Evolutionary conservation across 2,329 filamentous ascomycete species (phyloP), one percentile per base, ranked within the genome.

Genomic region (Hirsutella rhossiliensis): DNA sequence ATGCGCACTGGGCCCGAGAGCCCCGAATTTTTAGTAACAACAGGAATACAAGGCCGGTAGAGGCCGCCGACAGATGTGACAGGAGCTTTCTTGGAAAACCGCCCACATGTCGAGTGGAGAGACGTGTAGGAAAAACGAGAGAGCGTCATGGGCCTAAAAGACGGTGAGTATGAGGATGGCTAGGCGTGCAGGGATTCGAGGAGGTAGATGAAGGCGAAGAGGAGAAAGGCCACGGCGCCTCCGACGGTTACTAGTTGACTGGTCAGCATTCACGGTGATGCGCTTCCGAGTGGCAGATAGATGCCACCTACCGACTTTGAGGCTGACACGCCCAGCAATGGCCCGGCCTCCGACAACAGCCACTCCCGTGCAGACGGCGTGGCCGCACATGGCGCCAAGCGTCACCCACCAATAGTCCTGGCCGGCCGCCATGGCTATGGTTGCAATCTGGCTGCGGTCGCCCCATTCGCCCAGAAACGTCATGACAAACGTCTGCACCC

Each of bases 331-430:
- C 29, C 92, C 92, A 37, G 92, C 92, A 62, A 98, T 86, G 42
- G 92, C 90, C 55, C 87, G 76, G 11, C 92, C 92, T 38, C 92
- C 92, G 48, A 98, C 74, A 34, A 98, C 92, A 37, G 92, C 92
- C 19, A 87, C 82, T 40, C 85, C 83, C 7, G 92, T 97, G 68
- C 92, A 98, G 51, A 90, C 78, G 39, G 78, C 84, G 63, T 98
- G 92, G 11, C 92, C 92, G 40, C 78, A 72, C 31, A 92, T 78
- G 2, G 92, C 90, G 46, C 92, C 92, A 40, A 88, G 72, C 4
- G 88, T 96, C 31, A 98, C 92, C 85, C 88, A 96, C 90, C 90
- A 97, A 64, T 97, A 98, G 61, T 98, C 92, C 63, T 94, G 87
- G 18, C 92, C 92, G 30, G 92, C 90, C 41, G 92, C 92, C 92